These are phyloP conservation scores for Talaromyces wortmannii DNA, from an alignment of 495 filamentous ascomycete species.

Conservation along the genomic window DNA sequence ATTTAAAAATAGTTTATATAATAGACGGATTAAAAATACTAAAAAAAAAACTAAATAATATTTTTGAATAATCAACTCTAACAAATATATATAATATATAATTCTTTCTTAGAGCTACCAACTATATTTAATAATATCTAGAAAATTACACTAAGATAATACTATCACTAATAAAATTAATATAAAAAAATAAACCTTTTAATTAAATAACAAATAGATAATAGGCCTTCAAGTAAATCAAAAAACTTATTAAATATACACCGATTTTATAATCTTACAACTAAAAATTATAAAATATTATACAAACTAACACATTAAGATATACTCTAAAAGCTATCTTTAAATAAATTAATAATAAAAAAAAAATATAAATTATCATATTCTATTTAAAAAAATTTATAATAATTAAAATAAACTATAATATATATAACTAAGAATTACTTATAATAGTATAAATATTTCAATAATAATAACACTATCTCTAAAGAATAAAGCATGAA, in stretches of 20 bases:
- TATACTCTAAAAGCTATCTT: background rate
- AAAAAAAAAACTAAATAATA: conserved; percentile 7
- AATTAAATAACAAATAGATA: background rate
- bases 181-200: conserved; percentile 4
- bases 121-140: conserved; percentile 10
- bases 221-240: conserved; percentile 6
- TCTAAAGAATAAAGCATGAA: conserved; percentile 7
- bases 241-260: background rate
- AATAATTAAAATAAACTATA: conserved; percentile 17
- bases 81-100: conserved; percentile 8
- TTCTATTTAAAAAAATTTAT: conserved; percentile 17
- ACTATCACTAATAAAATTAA: conserved; percentile 1
- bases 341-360: background rate
- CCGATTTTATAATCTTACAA: background rate
- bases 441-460: no score
- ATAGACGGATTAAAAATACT: conserved; percentile 5
- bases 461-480: conserved; percentile 5
- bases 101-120: conserved; percentile 6
- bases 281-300: background rate
- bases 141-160: conserved; percentile 2
- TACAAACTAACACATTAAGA: background rate
- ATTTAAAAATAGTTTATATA: conserved; percentile 7
- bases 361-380: conserved; percentile 3
- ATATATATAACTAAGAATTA: no score
- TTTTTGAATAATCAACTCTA: conserved; percentile 1